Evolutionary conservation across 2,329 filamentous ascomycete species (phyloP).

Genomic region (Ilyonectria sp.): DNA sequence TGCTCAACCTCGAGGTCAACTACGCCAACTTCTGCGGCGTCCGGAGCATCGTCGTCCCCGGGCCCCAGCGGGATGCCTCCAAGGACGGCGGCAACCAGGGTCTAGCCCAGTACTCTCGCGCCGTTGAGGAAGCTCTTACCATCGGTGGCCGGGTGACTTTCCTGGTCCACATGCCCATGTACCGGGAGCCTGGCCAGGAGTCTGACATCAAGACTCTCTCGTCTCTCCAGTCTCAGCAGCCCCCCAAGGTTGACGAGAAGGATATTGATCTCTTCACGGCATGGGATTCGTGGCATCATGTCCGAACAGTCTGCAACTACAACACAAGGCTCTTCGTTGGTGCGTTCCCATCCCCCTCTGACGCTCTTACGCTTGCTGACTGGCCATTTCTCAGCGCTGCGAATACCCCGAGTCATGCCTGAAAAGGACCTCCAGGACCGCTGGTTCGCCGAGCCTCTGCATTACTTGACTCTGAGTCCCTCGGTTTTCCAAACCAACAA

Average conservation of each 20-base stretch:
- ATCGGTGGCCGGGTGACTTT: slow-evolving; percentile 84
- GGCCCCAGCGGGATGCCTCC: slow-evolving; percentile 77
- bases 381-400: slow-evolving; percentile 60
- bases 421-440: slow-evolving; percentile 73
- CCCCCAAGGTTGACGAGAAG: slow-evolving; percentile 52
- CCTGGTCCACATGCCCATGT: slow-evolving; percentile 87
- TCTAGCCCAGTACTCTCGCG: slow-evolving; percentile 85
- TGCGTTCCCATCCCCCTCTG: slow-evolving; percentile 64
- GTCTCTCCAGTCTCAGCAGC: slow-evolving; percentile 53
- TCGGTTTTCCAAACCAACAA: slow-evolving; percentile 73
- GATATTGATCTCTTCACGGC: slow-evolving; percentile 80
- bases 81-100: slow-evolving; percentile 65
- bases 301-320: slow-evolving; percentile 90
- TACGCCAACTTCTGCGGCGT: slow-evolving; percentile 97
- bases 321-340: slow-evolving; percentile 85
- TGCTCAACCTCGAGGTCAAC: slow-evolving; percentile 90
- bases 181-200: slow-evolving; percentile 76
- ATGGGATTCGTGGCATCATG: slow-evolving; percentile 96
- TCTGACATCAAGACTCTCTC: slow-evolving; percentile 68
- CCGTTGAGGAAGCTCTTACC: slow-evolving; percentile 83
- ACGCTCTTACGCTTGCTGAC: neutral
- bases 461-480: slow-evolving; percentile 70
- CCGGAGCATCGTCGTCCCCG: slow-evolving; percentile 85
- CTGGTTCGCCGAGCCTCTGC: slow-evolving; percentile 79
- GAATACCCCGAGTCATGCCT: slow-evolving; percentile 72